Conservation (phyloP, 2,329 filamentous ascomycete species). For the Xylaria sp. region DNA sequence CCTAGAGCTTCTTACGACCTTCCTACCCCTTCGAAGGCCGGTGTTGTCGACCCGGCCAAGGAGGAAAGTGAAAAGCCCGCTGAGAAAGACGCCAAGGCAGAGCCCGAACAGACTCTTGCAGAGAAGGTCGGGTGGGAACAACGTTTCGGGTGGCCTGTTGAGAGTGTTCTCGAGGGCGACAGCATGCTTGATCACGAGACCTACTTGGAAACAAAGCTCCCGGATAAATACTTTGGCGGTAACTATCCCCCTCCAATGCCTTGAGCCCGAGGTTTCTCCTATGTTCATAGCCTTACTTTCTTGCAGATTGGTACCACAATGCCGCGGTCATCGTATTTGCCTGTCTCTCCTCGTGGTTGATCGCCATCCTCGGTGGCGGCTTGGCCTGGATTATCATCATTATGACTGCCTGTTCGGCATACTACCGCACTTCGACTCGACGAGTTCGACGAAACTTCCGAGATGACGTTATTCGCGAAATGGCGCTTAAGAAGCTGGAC, state of each 20-base stretch:
- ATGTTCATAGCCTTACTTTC: constrained; percentile 12
- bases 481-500: constrained; percentile 81
- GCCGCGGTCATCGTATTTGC: constrained; percentile 90
- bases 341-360: constrained; percentile 82
- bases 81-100: constrained; percentile 46
- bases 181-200: constrained; percentile 83
- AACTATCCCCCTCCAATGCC: constrained; percentile 30
- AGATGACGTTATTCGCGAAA: constrained; percentile 85
- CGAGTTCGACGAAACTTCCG: constrained; percentile 92
- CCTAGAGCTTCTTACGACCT: constrained; percentile 67
- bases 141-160: constrained; percentile 66
- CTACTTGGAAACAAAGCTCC: constrained; percentile 73
- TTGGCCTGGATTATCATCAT: constrained; percentile 89
- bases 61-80: constrained; percentile 45
- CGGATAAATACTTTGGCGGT: constrained; percentile 89
- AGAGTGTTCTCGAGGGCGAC: constrained; percentile 52
- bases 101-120: constrained; percentile 50
- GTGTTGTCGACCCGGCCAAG: constrained; percentile 53
- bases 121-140: constrained; percentile 80
- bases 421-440: constrained; percentile 92
- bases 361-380: constrained; percentile 84
- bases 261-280: constrained; percentile 7
- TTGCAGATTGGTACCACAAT: constrained; percentile 93
- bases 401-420: constrained; percentile 88
- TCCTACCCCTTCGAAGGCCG: constrained; percentile 66